phyloP scores from a whole-genome alignment of 164 flowering plant genomes.

The Vitis rotundifolia region DNA sequence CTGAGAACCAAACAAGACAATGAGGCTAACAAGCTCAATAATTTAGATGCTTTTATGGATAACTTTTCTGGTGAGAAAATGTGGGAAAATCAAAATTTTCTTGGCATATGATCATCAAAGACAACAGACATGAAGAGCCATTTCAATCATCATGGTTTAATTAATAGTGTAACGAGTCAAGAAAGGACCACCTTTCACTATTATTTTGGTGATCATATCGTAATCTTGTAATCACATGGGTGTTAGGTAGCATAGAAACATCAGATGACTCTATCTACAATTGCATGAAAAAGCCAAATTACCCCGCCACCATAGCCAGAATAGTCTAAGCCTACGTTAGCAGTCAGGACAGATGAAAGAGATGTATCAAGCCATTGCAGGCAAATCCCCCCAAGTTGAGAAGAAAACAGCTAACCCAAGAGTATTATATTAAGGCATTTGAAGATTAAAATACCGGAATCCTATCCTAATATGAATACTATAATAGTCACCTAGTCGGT shows the following conservation, averaged over 20 bases:
- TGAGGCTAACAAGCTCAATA: no score
- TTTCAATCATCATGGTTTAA: no score
- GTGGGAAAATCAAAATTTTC: no score
- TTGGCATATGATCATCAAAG: no score
- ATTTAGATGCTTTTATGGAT: no score
- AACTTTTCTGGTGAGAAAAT: no score
- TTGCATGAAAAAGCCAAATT: slow-evolving; percentile 1
- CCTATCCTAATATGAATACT: neutral
- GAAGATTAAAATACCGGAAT: neutral
- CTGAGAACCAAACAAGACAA: no score
- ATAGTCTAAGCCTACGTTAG: slow-evolving; percentile 1
- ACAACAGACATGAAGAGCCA: no score
- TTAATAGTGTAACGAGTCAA: slow-evolving; percentile 4
- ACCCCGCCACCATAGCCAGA: slow-evolving; percentile 2
- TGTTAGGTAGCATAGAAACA: slow-evolving; percentile 30
- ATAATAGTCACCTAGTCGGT: slow-evolving; percentile 13
- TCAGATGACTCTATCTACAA: slow-evolving; percentile 14
- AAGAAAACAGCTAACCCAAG: slow-evolving; percentile 4
- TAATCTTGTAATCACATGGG: neutral
- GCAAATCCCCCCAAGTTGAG: slow-evolving; percentile 11
- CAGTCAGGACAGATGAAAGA: slow-evolving; percentile 15
- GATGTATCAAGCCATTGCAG: slow-evolving; percentile 15
- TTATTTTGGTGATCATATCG: slow-evolving; percentile 11
- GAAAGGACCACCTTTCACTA: neutral
- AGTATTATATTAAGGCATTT: slow-evolving; percentile 4